phyloP scores from a whole-genome alignment of 169 alveolate species.

The Plasmodium coatneyi region DNA sequence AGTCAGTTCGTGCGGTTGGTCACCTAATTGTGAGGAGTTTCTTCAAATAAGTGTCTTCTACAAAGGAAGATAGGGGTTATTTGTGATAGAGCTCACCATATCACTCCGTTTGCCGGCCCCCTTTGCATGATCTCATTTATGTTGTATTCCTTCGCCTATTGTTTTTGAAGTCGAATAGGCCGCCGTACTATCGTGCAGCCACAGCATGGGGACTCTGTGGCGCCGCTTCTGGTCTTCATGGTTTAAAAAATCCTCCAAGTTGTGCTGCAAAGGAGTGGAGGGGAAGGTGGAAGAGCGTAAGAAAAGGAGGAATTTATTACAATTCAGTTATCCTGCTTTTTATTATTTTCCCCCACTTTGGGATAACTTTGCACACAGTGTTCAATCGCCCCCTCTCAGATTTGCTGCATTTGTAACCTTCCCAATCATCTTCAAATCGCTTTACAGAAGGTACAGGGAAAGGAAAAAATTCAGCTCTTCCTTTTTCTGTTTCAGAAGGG shows the following conservation, averaged over 20 bases:
- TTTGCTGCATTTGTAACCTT: conserved; percentile 3
- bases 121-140: neutral
- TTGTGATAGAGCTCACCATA: neutral
- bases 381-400: neutral
- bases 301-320: neutral
- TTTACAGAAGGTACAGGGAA: conserved; percentile 14
- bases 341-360: neutral
- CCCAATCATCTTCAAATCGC: conserved; percentile 19
- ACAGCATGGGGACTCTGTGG: conserved; percentile 32
- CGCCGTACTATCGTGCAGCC: conserved; percentile 43
- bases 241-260: neutral
- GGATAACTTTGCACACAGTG: neutral
- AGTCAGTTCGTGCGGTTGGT: neutral
- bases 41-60: neutral
- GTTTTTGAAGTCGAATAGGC: conserved; percentile 4
- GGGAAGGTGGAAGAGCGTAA: too few species aligned
- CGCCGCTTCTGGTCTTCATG: neutral
- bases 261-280: conserved; percentile 8
- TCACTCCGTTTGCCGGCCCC: neutral
- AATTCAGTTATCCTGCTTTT: neutral
- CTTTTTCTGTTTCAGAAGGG: conserved; percentile 5
- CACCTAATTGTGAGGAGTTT: neutral
- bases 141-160: neutral
- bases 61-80: neutral
- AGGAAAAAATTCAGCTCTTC: neutral